A percentile compares a stretch with the other conserved stretches of the same genome.
These are phyloP conservation scores for Cetraspora pellucida DNA, from an alignment of 192 early-diverging fungal species.

Conservation along the genomic window DNA sequence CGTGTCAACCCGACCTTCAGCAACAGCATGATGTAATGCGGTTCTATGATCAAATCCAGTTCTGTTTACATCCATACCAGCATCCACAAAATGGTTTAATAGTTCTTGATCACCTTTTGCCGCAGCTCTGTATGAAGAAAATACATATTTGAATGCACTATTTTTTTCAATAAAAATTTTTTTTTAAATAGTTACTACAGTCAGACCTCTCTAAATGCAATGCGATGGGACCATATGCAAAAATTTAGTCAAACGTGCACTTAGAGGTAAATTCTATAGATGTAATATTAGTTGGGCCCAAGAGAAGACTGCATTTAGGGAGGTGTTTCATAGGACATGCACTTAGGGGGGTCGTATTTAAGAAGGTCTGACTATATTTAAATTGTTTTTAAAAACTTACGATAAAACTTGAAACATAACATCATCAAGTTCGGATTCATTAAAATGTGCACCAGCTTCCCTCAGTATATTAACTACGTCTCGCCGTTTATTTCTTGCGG, in stretches of 20 bases:
- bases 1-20: slow-evolving; percentile 46
- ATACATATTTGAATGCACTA: not conserved
- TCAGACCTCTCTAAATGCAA: too few relatives aligned
- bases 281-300: too few relatives aligned
- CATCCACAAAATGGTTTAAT: slow-evolving; percentile 56
- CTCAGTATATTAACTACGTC: slow-evolving; percentile 71
- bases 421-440: slow-evolving; percentile 77
- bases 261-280: too few relatives aligned
- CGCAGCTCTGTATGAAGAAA: slow-evolving; percentile 42
- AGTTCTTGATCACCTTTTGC: slow-evolving; percentile 51
- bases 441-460: slow-evolving; percentile 87
- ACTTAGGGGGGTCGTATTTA: too few relatives aligned
- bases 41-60: slow-evolving; percentile 64
- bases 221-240: too few relatives aligned
- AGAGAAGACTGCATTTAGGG: too few relatives aligned
- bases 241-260: too few relatives aligned
- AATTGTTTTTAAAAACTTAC: slow-evolving; percentile 53
- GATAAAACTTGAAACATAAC: slow-evolving; percentile 56
- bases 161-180: not conserved
- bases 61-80: slow-evolving; percentile 71
- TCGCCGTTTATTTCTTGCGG: slow-evolving; percentile 61
- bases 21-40: slow-evolving; percentile 67
- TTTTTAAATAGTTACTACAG: not conserved
- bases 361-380: too few relatives aligned
- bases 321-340: too few relatives aligned